Percentiles rank a stretch among this genome's conserved stretches.
These are phyloP conservation scores for Termitomyces sp. DNA, from an alignment of 768 basidiomycete genomes.

Conservation along the genomic window DNA sequence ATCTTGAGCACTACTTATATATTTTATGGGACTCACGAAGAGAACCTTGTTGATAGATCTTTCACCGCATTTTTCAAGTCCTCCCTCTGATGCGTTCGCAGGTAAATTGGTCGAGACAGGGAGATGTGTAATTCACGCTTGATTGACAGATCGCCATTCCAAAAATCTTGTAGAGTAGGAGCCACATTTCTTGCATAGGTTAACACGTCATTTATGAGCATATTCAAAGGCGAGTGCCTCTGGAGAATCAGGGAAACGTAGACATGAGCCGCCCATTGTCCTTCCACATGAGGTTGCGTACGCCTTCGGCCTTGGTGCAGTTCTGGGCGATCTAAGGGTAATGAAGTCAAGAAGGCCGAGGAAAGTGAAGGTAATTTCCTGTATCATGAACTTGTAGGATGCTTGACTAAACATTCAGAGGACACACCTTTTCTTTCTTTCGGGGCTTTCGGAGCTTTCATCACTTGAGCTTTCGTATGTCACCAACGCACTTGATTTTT, in stretches of 20 bases:
- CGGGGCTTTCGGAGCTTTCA: slow-evolving; percentile 21
- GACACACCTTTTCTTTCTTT: slow-evolving; percentile 37
- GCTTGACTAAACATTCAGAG: neutral
- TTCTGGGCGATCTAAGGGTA: slow-evolving; percentile 66
- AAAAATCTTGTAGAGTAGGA: slow-evolving; percentile 43
- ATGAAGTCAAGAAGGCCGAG: slow-evolving; percentile 35
- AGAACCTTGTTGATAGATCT: slow-evolving; percentile 36
- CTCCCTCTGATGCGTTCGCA: slow-evolving; percentile 76
- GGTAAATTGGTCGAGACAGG: slow-evolving; percentile 73
- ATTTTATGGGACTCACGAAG: slow-evolving; percentile 33
- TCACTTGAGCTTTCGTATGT: slow-evolving; percentile 48
- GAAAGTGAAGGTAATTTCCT: slow-evolving; percentile 65
- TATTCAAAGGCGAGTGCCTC: slow-evolving; percentile 35
- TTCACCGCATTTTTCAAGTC: slow-evolving; percentile 62
- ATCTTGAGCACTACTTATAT: neutral
- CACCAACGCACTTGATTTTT: slow-evolving; percentile 31
- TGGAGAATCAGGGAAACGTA: slow-evolving; percentile 58
- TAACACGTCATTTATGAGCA: slow-evolving; percentile 40
- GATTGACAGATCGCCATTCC: slow-evolving; percentile 14
- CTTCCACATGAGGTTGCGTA: slow-evolving; percentile 73
- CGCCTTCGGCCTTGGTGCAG: slow-evolving; percentile 82
- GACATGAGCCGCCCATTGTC: slow-evolving; percentile 79
- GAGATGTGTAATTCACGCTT: slow-evolving; percentile 72
- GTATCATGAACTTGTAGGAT: neutral
- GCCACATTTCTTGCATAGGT: slow-evolving; percentile 35